phyloP scores from a whole-genome alignment of 2,329 filamentous ascomycete species.

The Microcyclospora tardicrescens region DNA sequence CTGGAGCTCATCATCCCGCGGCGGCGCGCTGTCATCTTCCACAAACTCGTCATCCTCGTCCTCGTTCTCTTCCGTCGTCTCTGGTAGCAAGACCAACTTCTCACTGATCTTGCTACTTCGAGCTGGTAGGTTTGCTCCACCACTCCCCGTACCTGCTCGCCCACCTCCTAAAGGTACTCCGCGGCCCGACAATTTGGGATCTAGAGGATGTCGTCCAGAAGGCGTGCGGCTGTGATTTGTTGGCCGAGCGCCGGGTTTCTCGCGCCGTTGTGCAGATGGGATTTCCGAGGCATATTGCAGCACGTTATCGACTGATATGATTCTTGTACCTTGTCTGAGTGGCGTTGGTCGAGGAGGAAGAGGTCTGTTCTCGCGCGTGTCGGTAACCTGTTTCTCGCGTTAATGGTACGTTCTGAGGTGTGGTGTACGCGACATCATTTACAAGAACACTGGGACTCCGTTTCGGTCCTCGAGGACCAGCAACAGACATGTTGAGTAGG shows the following conservation, averaged over 20 bases:
- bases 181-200: constrained; percentile 44
- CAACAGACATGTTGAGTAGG: constrained; percentile 2
- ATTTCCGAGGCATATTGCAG: constrained; percentile 90
- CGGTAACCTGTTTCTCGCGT: constrained; percentile 1
- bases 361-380: constrained; percentile 1
- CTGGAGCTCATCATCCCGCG: constrained; percentile 55
- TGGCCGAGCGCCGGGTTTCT: constrained; percentile 46
- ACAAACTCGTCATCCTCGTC: constrained; percentile 45
- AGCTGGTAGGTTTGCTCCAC: constrained; percentile 50
- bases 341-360: constrained; percentile 8
- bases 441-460: constrained; percentile 3
- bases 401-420: not conserved
- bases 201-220: constrained; percentile 38
- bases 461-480: constrained; percentile 2
- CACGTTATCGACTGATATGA: constrained; percentile 85
- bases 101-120: constrained; percentile 90
- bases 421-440: not conserved
- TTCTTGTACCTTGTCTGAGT: constrained; percentile 41
- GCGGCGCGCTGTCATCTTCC: constrained; percentile 41
- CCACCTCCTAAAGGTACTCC: constrained; percentile 20
- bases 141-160: constrained; percentile 2
- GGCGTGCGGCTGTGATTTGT: constrained; percentile 35
- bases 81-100: constrained; percentile 88
- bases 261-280: constrained; percentile 79
- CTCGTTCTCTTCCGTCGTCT: constrained; percentile 51